Percentiles rank a stretch among this genome's conserved stretches.
Conservation (phyloP, 2,329 filamentous ascomycete genomes). For the Chalaropsis thielavioides region DNA sequence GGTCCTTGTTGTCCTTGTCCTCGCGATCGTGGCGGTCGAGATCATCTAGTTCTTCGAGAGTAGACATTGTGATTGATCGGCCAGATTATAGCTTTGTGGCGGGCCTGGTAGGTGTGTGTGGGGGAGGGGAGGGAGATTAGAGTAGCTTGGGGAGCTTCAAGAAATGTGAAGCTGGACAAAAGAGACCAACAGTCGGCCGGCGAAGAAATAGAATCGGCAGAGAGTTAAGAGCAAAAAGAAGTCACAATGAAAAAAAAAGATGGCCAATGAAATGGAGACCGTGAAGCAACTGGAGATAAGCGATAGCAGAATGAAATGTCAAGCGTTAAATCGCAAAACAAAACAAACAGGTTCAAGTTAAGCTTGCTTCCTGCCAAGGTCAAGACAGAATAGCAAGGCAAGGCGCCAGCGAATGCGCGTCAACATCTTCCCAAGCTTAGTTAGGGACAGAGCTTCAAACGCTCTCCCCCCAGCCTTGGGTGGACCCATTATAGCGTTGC, state of each 20-base stretch:
- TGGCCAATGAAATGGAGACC: too few relatives aligned
- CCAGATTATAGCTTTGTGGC: conserved; percentile 22
- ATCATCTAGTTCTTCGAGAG: conserved; percentile 82
- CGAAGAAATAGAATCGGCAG: too few relatives aligned
- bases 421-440: not conserved
- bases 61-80: conserved; percentile 48
- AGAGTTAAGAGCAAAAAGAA: too few relatives aligned
- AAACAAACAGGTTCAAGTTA: not conserved
- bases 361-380: not conserved
- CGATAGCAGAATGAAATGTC: too few relatives aligned
- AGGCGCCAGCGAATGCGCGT: conserved; percentile 11
- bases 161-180: not conserved
- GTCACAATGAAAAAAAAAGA: too few relatives aligned
- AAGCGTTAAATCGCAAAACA: too few relatives aligned
- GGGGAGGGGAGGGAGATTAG: too few relatives aligned
- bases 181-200: too few relatives aligned
- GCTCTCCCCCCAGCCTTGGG: conserved; percentile 1
- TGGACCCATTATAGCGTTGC: not conserved
- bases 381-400: not conserved
- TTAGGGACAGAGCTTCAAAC: not conserved
- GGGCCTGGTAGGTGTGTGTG: not conserved
- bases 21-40: conserved; percentile 68
- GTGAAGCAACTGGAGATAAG: too few relatives aligned
- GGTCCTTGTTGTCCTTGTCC: conserved; percentile 26
- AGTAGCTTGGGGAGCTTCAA: not conserved